Evolutionary conservation across 2,329 filamentous ascomycete genomes (phyloP).

Genomic region (Nemania diffusa): DNA sequence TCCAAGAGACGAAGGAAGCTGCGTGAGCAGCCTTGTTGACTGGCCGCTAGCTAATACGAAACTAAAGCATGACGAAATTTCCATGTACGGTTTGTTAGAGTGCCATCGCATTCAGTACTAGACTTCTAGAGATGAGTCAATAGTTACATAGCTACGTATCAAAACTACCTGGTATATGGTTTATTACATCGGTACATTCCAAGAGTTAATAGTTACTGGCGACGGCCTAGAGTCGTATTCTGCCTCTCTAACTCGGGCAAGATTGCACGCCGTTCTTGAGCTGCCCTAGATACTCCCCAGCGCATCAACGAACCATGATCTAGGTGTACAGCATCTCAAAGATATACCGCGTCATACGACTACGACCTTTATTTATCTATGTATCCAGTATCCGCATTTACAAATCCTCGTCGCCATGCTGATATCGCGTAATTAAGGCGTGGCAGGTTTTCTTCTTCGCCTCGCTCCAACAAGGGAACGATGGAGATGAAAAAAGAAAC

Average conservation of each 20-base stretch:
- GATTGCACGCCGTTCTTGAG: background rate
- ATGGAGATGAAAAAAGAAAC: slow-evolving; percentile 63
- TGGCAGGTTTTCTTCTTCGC: slow-evolving; percentile 63
- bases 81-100: background rate
- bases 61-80: background rate
- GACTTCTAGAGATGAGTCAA: background rate
- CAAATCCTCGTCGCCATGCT: background rate
- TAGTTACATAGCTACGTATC: background rate
- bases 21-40: background rate
- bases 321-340: too few species aligned
- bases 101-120: background rate
- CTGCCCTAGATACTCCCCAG: too few species aligned
- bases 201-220: background rate
- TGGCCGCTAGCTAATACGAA: background rate
- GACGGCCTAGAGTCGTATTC: background rate
- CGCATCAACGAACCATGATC: too few species aligned
- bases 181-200: background rate
- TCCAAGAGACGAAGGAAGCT: background rate
- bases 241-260: too few species aligned
- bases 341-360: too few species aligned
- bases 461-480: slow-evolving; percentile 56
- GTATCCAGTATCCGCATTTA: background rate
- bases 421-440: background rate
- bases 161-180: too few species aligned
- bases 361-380: too few species aligned